Percentiles rank a stretch among this genome's conserved stretches.
Conservation (phyloP, 2,329 filamentous ascomycete genomes). For the Nothophaeocryptopus gaeumannii region DNA sequence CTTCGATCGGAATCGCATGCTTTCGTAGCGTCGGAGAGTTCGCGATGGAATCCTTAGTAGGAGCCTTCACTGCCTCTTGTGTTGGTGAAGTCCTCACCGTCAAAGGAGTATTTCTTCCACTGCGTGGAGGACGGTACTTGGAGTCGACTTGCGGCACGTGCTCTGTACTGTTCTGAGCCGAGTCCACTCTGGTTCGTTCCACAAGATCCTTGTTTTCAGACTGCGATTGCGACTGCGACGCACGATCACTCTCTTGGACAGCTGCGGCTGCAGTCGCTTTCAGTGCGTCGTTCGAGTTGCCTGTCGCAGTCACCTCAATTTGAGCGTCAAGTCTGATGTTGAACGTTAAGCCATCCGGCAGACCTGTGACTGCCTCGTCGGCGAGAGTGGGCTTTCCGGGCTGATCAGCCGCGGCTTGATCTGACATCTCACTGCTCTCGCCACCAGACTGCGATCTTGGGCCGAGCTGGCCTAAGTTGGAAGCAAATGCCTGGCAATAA, state of each 20-base stretch:
- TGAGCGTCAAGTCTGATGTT: slow-evolving; percentile 4
- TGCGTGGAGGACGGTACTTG: not conserved
- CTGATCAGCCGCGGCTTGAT: slow-evolving; percentile 2
- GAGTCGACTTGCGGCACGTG: slow-evolving; percentile 17
- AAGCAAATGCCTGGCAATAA: too few relatives aligned
- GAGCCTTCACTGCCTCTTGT: not conserved
- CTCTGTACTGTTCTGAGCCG: slow-evolving; percentile 20
- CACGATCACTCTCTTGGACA: slow-evolving; percentile 13
- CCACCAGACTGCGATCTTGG: too few relatives aligned
- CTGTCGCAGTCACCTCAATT: not conserved
- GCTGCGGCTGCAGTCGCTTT: slow-evolving; percentile 20
- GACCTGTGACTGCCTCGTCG: not conserved
- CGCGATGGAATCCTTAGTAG: slow-evolving; percentile 18
- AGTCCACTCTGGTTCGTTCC: slow-evolving; percentile 20
- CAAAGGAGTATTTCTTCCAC: slow-evolving; percentile 4
- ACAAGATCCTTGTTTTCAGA: slow-evolving; percentile 8
- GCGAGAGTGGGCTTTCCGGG: not conserved
- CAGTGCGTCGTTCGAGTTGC: slow-evolving; percentile 4
- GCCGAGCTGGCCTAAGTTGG: too few relatives aligned
- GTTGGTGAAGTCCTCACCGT: slow-evolving; percentile 6
- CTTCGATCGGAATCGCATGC: slow-evolving; percentile 19
- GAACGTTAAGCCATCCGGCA: not conserved
- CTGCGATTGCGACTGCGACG: not conserved
- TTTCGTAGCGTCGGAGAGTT: slow-evolving; percentile 25
- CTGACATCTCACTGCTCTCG: slow-evolving; percentile 1